Percentiles rank a stretch among this genome's conserved stretches.
Conservation (phyloP, 305 asterid genomes). For the Salvia sclarea region DNA sequence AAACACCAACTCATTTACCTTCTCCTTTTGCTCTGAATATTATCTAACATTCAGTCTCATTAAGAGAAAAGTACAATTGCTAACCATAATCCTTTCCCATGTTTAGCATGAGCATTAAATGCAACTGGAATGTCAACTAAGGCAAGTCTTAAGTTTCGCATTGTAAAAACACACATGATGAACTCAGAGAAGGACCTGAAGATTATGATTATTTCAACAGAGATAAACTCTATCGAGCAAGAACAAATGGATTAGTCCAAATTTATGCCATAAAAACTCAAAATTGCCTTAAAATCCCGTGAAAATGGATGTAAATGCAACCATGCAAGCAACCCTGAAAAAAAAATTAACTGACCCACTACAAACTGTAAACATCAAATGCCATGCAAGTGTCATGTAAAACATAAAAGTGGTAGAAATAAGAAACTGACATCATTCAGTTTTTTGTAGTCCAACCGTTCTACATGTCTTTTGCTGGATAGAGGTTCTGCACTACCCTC, state of each 20-base stretch:
- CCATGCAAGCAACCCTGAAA: conserved; percentile 21
- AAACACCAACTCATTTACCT: conserved; percentile 5
- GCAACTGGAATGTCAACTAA: conserved; percentile 4
- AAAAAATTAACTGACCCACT: background rate
- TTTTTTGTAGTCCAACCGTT: conserved; percentile 81
- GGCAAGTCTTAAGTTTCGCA: conserved; percentile 5
- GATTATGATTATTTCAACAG: conserved; percentile 11
- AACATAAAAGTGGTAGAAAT: conserved; percentile 20
- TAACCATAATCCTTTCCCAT: background rate
- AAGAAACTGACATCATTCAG: conserved; percentile 76
- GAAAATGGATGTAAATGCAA: conserved; percentile 23
- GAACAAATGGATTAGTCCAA: background rate
- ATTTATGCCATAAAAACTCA: background rate
- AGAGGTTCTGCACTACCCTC: conserved; percentile 49
- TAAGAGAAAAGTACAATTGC: background rate
- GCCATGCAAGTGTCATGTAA: conserved; percentile 1
- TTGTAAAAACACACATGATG: background rate
- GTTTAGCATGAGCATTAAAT: background rate
- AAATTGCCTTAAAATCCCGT: background rate
- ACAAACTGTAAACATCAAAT: background rate
- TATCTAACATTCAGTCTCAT: background rate
- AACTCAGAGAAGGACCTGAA: background rate
- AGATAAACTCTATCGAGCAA: conserved; percentile 7
- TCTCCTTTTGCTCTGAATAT: conserved; percentile 8
- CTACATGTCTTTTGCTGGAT: conserved; percentile 62